Evolutionary conservation across 163 green algal genomes (phyloP).

Genomic region (Chlamydomonas reinhardtii): DNA sequence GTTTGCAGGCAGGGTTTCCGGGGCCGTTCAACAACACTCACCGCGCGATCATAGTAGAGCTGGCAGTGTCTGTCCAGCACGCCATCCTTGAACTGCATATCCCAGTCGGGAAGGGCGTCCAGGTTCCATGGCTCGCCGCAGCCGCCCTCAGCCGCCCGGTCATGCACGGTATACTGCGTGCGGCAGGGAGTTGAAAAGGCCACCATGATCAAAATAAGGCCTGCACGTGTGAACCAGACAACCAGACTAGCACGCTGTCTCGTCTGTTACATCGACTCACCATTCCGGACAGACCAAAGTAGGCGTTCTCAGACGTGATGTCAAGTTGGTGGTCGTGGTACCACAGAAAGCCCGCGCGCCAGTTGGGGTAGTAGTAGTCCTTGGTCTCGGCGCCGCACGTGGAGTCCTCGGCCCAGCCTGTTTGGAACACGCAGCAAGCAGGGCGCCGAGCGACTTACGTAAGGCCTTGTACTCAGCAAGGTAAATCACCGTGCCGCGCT

Average conservation of each 20-base stretch:
- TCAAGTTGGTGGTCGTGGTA: conserved; percentile 36
- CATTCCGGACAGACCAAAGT: not conserved
- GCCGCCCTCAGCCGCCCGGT: not conserved
- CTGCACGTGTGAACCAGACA: too few species aligned
- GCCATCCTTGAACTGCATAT: conserved; percentile 4
- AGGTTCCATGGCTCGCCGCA: conserved; percentile 32
- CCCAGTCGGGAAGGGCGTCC: not conserved
- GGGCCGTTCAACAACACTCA: too few species aligned
- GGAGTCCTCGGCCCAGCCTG: conserved; percentile 24
- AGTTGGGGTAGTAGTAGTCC: conserved; percentile 42
- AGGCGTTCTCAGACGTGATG: conserved; percentile 19
- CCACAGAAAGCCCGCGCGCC: not conserved
- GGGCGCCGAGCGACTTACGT: too few species aligned
- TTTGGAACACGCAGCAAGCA: too few species aligned
- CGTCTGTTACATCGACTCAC: too few species aligned
- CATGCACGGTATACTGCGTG: not conserved
- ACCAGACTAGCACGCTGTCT: too few species aligned
- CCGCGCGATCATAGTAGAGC: conserved; percentile 2
- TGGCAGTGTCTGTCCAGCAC: conserved; percentile 11
- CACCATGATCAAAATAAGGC: too few species aligned
- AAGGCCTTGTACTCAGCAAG: too few species aligned
- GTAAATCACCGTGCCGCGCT: not conserved
- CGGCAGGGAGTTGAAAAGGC: not conserved
- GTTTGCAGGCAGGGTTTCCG: too few species aligned
- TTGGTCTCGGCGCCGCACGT: conserved; percentile 34